Evolutionary conservation across 495 filamentous ascomycete species (phyloP).

Genomic region (Polyplosphaeria fusca): DNA sequence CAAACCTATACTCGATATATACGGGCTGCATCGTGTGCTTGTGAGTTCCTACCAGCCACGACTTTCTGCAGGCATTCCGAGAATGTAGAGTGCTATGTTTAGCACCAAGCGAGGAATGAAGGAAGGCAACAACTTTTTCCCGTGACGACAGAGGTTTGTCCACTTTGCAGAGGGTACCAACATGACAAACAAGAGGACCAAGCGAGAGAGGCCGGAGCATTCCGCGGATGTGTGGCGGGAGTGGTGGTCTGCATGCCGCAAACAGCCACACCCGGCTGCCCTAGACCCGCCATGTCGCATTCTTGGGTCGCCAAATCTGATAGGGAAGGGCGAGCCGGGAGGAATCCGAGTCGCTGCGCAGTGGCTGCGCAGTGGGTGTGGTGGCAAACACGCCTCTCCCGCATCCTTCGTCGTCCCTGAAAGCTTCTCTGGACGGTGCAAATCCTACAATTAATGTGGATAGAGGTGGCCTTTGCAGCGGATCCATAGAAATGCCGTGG

Average conservation of each 20-base stretch:
- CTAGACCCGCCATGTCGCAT: constrained; percentile 14
- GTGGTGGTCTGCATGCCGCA: constrained; percentile 15
- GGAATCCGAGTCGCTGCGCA: not conserved
- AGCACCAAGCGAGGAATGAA: constrained; percentile 23
- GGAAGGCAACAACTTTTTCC: constrained; percentile 21
- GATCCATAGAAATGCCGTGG: too few relatives aligned
- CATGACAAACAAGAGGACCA: constrained; percentile 11
- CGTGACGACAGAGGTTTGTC: constrained; percentile 20
- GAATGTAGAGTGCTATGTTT: constrained; percentile 23
- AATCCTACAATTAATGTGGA: too few relatives aligned
- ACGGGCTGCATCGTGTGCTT: constrained; percentile 2
- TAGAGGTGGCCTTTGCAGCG: too few relatives aligned
- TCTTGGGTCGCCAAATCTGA: not conserved
- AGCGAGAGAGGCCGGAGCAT: constrained; percentile 10
- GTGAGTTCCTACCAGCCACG: constrained; percentile 31
- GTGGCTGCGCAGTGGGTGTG: too few relatives aligned
- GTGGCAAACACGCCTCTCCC: too few relatives aligned
- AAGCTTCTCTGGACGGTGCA: too few relatives aligned
- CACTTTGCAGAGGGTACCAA: constrained; percentile 22
- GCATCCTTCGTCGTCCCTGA: too few relatives aligned
- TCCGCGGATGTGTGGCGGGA: constrained; percentile 12
- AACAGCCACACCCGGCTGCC: constrained; percentile 12
- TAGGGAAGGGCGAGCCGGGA: not conserved
- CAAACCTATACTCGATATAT: constrained; percentile 36
- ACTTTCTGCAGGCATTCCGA: constrained; percentile 19